Conservation (phyloP, 169 alveolate species). For the Plasmodium ovale region DNA sequence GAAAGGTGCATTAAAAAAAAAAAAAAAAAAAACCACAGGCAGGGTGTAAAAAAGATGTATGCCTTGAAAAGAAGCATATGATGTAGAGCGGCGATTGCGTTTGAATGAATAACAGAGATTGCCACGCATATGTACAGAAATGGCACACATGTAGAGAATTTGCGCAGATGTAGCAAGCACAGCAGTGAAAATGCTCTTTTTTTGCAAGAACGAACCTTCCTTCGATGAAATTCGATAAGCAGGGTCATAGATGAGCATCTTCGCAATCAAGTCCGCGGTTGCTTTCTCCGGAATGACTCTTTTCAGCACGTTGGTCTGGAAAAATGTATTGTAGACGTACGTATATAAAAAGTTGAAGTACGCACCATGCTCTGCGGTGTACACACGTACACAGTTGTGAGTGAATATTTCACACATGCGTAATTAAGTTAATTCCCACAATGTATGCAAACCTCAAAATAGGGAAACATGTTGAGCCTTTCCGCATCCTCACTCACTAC, state of each 20-base stretch:
- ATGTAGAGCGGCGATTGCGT: no score
- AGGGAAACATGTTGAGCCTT: constrained; percentile 57
- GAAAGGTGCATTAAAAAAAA: neutral
- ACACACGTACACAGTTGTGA: neutral
- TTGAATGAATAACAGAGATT: neutral
- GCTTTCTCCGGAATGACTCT: constrained; percentile 24
- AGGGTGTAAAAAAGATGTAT: neutral
- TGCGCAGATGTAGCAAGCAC: neutral
- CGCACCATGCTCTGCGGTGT: no score
- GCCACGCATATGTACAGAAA: neutral
- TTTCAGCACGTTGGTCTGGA: constrained; percentile 40
- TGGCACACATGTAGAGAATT: neutral
- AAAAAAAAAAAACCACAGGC: neutral
- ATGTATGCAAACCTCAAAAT: constrained; percentile 76
- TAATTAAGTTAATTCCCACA: no score
- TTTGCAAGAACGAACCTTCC: constrained; percentile 46
- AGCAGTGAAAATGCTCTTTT: neutral
- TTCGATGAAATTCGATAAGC: constrained; percentile 60
- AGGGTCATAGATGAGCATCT: constrained; percentile 74
- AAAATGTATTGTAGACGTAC: constrained; percentile 2
- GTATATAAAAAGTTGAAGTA: no score
- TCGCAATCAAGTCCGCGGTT: constrained; percentile 41
- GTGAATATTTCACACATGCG: no score
- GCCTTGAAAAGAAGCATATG: neutral
- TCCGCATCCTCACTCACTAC: constrained; percentile 22